A percentile compares a stretch with the other conserved stretches of the same genome.
phyloP scores from a whole-genome alignment of 495 filamentous ascomycete species.

The Neurospora sp. region DNA sequence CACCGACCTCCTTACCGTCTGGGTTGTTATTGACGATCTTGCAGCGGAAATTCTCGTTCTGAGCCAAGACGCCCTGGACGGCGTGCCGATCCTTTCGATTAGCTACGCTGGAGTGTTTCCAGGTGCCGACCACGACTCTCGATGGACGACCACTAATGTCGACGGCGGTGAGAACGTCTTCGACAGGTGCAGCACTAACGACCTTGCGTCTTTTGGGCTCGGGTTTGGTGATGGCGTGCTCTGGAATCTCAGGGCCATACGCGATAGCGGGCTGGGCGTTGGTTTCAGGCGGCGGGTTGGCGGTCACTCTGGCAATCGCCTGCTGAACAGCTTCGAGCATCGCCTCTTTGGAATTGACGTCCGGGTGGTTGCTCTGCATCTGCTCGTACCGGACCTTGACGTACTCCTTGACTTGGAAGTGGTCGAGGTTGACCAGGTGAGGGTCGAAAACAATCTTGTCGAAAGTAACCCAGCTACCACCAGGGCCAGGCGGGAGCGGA shows the following conservation, averaged over 20 bases:
- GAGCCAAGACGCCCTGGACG: conserved; percentile 40
- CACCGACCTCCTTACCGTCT: conserved; percentile 35
- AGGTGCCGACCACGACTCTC: conserved; percentile 40
- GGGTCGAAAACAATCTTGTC: conserved; percentile 40
- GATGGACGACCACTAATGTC: conserved; percentile 30
- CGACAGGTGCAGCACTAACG: neutral
- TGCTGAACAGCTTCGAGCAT: conserved; percentile 24
- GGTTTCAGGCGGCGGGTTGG: conserved; percentile 27
- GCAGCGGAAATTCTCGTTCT: conserved; percentile 44
- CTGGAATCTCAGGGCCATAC: conserved; percentile 33
- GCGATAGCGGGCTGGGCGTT: conserved; percentile 25
- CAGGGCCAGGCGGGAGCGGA: conserved; percentile 39
- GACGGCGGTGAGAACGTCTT: conserved; percentile 9
- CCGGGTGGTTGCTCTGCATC: conserved; percentile 15
- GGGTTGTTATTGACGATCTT: conserved; percentile 41
- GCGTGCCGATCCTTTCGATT: conserved; percentile 37
- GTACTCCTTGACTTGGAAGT: conserved; percentile 44
- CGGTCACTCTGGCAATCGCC: conserved; percentile 25
- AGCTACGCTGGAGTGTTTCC: conserved; percentile 32
- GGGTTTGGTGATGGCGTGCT: conserved; percentile 21
- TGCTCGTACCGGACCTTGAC: conserved; percentile 38
- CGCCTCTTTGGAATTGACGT: conserved; percentile 12
- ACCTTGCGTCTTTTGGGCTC: conserved; percentile 27
- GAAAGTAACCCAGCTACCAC: conserved; percentile 47
- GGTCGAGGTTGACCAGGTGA: conserved; percentile 36